Evolutionary conservation across 1,284 basidiomycete genomes (phyloP).

Genomic region (Ganoderma boninense): DNA sequence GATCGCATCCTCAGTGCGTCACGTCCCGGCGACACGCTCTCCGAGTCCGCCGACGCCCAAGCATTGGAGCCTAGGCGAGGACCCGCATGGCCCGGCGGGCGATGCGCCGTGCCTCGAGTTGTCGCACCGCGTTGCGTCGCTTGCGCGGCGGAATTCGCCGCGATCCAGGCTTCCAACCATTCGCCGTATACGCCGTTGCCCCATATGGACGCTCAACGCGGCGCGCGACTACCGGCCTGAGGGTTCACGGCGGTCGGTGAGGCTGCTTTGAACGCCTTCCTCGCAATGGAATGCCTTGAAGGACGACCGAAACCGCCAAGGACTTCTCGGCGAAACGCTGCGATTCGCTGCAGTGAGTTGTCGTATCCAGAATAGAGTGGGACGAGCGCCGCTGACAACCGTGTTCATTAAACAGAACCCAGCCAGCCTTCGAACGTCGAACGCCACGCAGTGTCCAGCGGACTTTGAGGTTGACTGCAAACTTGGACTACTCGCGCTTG

Average conservation of each 20-base stretch:
- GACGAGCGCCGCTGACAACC: background rate
- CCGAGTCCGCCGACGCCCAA: background rate
- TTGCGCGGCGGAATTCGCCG: slow-evolving; percentile 1
- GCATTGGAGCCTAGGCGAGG: background rate
- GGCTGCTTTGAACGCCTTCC: background rate
- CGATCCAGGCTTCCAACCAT: background rate
- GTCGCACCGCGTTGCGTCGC: background rate
- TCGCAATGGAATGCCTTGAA: background rate
- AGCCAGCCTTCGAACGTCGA: background rate
- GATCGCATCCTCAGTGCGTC: background rate
- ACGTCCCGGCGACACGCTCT: background rate
- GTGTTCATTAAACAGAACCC: background rate
- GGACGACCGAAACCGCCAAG: background rate
- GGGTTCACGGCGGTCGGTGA: background rate
- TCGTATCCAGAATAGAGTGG: background rate
- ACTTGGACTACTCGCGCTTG: background rate
- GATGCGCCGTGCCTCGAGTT: background rate
- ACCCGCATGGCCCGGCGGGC: slow-evolving; percentile 1
- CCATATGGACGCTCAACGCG: background rate
- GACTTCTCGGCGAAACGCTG: background rate
- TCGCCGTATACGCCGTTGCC: background rate
- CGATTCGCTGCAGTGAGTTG: background rate
- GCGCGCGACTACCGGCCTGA: background rate
- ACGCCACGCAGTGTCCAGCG: background rate
- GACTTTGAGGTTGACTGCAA: background rate